Evolutionary conservation across 495 filamentous ascomycete species (phyloP), one percentile per base, ranked within the genome.

Genomic region (Clavariopsis aquatica): DNA sequence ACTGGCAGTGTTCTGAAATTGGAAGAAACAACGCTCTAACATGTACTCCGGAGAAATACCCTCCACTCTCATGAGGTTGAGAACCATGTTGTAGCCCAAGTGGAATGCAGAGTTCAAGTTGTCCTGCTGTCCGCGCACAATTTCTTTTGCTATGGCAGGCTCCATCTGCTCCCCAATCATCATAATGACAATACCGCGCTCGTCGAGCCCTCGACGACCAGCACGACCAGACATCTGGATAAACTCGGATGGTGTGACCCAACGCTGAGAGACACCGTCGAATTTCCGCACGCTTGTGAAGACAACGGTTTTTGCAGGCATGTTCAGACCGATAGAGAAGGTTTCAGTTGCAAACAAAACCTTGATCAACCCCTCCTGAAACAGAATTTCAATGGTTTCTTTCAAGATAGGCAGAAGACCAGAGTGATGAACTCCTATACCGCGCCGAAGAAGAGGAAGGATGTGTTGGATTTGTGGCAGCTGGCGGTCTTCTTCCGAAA

Each of bases 161-260:
- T 98, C 95, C 83, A 98, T 95, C 77, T 92, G 89, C 72, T 93
- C 90, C 64, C 95, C 89, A 54, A 98, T 86, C 94, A 98, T 98
- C 89, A 98, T 96, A 72, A 98, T 98, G 69, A 98, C 94, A 72
- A 98, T 96, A 83, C 94, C 94, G 58, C 94, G 89, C 52, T 97
- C 94, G 78, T 98, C 94, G 57, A 98, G 88, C 78, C 94, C 94
- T 84, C 94, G 84, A 81, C 94, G 89, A 69, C 94, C 94, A 22
- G 94, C 94, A 74, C 94, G 87, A 61, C 94, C 94, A 26, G 94
- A 96, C 94, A 98, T 98, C 72, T 98, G 94, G 60, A 98, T 88
- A 75, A 97, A 98, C 69, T 98, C 94, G 20, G 93, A 97, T 1
- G 94, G 91, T 0, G 91, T 96, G 27, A 98, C 82, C 81, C 92